These are phyloP conservation scores for Hypericum perforatum DNA, from an alignment of 345 rosid species.

Conservation along the genomic window DNA sequence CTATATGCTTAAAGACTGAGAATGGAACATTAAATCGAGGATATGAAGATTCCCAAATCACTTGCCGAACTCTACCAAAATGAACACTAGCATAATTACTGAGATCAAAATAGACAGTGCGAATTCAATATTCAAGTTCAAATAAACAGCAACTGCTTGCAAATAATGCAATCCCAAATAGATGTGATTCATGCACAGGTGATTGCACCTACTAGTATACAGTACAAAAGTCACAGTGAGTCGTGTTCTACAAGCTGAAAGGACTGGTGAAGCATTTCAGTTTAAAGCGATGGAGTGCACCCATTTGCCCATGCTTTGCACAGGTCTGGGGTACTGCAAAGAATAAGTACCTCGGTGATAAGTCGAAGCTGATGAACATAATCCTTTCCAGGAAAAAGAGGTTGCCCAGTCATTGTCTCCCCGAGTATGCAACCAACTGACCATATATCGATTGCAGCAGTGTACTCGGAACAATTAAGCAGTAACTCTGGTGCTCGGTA, in stretches of 20 bases:
- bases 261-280: no score
- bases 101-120: no score
- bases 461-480: neutral
- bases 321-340: neutral
- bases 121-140: no score
- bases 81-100: no score
- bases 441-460: neutral
- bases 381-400: neutral
- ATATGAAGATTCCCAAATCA: neutral
- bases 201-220: no score
- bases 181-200: no score
- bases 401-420: neutral
- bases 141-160: no score
- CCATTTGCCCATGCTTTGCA: neutral
- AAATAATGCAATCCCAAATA: no score
- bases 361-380: neutral
- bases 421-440: conserved; percentile 1
- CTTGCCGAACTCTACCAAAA: no score
- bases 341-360: neutral
- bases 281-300: no score
- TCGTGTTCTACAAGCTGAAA: no score
- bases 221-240: no score
- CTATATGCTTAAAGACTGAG: neutral
- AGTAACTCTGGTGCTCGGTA: conserved; percentile 9
- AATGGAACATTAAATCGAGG: neutral